Evolutionary conservation across 2,329 filamentous ascomycete genomes (phyloP), one percentile per base, ranked within the genome.

Genomic region (Bisporella sp.): DNA sequence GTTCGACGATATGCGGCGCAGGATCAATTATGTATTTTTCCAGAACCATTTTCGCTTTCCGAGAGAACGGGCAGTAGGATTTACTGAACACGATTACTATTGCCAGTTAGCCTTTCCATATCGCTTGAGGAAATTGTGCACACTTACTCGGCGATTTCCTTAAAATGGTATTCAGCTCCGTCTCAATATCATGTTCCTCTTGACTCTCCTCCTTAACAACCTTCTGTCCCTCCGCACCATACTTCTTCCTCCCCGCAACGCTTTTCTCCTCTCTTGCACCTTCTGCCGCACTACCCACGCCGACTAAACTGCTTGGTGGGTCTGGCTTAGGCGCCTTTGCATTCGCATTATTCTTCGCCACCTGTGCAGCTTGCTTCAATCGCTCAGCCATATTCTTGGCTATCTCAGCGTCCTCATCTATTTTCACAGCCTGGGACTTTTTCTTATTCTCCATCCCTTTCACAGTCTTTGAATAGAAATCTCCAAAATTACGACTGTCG

Each of bases 31-130:
- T 75, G 73, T 97, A 97, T 60, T 86, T 84, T 28, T 91, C 81
- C 40, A 99, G 79, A 50, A 97, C 79, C 41, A 76, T 75, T 71
- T 99, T 99, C 43, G 93, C 93, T 59, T 82, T 83, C 65, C 83
- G 85, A 47, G 90, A 96, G 71, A 80, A 85, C 1, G 87, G 89
- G 68, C 93, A 99, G 71, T 92, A 96, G 1, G 87, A 81, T 70
- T 99, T 97, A 57, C 90, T 96, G 73, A 97, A 97, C 61, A 99
- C 89, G 66, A 96, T 87, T 53, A 97, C 89, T 93, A 57, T 31
- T 9, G 33, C 21, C 13, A 29, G 51, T 41, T 37, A 54, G 48
- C 28, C 29, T 42, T 41, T 9, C 49, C 31, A 30, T 39, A 33
- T 33, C 32, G n/a, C 31, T 30, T 44, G 28, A 32, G 45, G 37